phyloP scores from a whole-genome alignment of 345 rosid genomes.

The Camelina neglecta region DNA sequence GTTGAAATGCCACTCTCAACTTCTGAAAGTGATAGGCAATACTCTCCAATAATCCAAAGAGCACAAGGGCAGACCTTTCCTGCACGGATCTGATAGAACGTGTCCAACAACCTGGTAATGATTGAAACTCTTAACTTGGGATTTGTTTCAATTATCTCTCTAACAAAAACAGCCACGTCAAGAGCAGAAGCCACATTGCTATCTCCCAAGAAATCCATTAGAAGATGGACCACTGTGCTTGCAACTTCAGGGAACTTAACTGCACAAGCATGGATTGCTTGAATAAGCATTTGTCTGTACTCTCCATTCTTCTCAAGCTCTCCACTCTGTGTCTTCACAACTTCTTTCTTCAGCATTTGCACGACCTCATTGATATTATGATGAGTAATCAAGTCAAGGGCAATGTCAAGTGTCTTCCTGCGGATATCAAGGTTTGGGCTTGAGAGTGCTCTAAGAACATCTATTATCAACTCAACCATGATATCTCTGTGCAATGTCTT shows the following conservation, averaged over 20 bases:
- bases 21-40: conserved; percentile 85
- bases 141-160: conserved; percentile 87
- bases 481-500: conserved; percentile 73
- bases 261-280: conserved; percentile 90
- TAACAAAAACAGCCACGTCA: conserved; percentile 77
- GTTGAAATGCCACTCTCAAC: conserved; percentile 82
- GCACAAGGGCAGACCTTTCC: conserved; percentile 89
- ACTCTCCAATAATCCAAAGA: conserved; percentile 93
- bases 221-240: conserved; percentile 86
- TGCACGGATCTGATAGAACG: conserved; percentile 88
- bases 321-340: conserved; percentile 85
- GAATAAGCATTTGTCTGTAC: conserved; percentile 92
- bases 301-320: conserved; percentile 93
- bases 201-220: conserved; percentile 94
- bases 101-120: conserved; percentile 83
- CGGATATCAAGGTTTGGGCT: conserved; percentile 88
- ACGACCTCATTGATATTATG: conserved; percentile 83
- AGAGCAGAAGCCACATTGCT: conserved; percentile 87
- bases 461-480: conserved; percentile 88
- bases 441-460: conserved; percentile 90
- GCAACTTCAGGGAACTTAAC: conserved; percentile 94
- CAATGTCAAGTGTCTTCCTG: conserved; percentile 81
- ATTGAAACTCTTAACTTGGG: conserved; percentile 85
- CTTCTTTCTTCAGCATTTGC: conserved; percentile 82
- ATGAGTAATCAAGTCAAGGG: conserved; percentile 81